Base-by-base conservation (phyloP, 176 grass and related monocot species). In the Juncus effusus region DNA sequence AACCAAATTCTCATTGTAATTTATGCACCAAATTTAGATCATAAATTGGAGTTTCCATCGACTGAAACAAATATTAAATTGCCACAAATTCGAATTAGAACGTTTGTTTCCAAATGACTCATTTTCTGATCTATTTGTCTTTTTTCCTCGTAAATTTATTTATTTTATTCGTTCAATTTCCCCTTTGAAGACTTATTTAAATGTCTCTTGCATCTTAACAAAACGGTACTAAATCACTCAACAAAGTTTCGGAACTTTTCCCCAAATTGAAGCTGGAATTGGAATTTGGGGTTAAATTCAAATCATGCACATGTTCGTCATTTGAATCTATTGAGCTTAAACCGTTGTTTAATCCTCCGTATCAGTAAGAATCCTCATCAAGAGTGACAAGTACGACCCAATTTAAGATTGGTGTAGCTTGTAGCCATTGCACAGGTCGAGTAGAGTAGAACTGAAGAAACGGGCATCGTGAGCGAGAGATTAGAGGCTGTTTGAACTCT, bases 21-120 rank as follows among this genome's bases (percentile, higher is more conserved):
- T 89, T 77, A 73, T 90, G 78, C 15, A 92, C 80, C 85, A 81
- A 89, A 58, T 76, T 70, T 51, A 86, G 73, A 61, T 85, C 88
- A 58, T 51, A 73, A 37, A 84, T 42, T 35, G 78, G 84, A 84
- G 69, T 15, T 63, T 68, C 76, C 62, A 84, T 60, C 10, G 70
- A 59, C 47, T 36, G 75, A 36, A 99, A 65, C 55, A 89, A 84
- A 40, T 82, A 74, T 28, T 44, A 69, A 54, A 93, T 86, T 67
- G 92, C 61, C 28, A 47, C 72, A 72, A 93, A 99, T 45, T 82
- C 83, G 37, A 77, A 60, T 75, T 56, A 66, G 45, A 99, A 60
- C 8, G 86, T 38, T 62, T 79, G 0, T 37, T 42, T 92, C 71
- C 4, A 99, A 76, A 60, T 40, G 74, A 68, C 70, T 72, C 16